Percentiles rank a stretch among this genome's conserved stretches.
These are phyloP conservation scores for Chaetomiaceae sp. DNA, from an alignment of 2,329 filamentous ascomycete species.

Conservation along the genomic window DNA sequence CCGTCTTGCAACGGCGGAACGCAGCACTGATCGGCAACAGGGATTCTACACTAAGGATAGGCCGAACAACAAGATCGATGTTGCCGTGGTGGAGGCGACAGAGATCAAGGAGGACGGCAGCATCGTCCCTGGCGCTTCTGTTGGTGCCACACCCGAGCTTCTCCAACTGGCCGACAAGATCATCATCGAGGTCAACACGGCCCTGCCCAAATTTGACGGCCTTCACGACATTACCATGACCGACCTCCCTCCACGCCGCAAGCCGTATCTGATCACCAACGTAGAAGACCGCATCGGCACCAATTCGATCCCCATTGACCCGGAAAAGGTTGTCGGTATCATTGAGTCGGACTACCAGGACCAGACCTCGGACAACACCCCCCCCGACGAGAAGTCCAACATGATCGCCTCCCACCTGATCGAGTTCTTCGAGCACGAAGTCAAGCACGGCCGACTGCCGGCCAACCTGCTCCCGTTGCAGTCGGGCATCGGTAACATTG, in stretches of 20 bases:
- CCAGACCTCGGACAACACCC: slow-evolving; percentile 66
- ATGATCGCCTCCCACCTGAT: slow-evolving; percentile 77
- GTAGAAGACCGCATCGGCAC: slow-evolving; percentile 85
- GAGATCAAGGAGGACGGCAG: slow-evolving; percentile 86
- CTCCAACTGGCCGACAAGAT: slow-evolving; percentile 91
- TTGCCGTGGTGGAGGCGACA: slow-evolving; percentile 79
- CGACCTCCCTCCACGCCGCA: slow-evolving; percentile 73
- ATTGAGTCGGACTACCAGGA: slow-evolving; percentile 83
- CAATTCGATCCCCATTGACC: slow-evolving; percentile 76
- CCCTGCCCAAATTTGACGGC: slow-evolving; percentile 78
- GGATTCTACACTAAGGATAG: slow-evolving; percentile 82
- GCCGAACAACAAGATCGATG: slow-evolving; percentile 69
- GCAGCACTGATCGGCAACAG: slow-evolving; percentile 33
- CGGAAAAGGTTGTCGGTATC: slow-evolving; percentile 75
- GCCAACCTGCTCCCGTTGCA: slow-evolving; percentile 74
- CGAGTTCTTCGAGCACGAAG: slow-evolving; percentile 80
- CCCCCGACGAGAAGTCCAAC: slow-evolving; percentile 67
- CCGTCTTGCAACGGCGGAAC: too few relatives aligned
- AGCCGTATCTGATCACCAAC: slow-evolving; percentile 80
- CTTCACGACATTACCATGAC: slow-evolving; percentile 89
- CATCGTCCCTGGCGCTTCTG: slow-evolving; percentile 80
- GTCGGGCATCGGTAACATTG: slow-evolving; percentile 88
- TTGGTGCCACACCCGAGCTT: slow-evolving; percentile 80
- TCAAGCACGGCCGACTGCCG: slow-evolving; percentile 71
- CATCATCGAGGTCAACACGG: slow-evolving; percentile 88